Base-by-base conservation (phyloP, 345 rosid genomes). In the Lumnitzera littorea region DNA sequence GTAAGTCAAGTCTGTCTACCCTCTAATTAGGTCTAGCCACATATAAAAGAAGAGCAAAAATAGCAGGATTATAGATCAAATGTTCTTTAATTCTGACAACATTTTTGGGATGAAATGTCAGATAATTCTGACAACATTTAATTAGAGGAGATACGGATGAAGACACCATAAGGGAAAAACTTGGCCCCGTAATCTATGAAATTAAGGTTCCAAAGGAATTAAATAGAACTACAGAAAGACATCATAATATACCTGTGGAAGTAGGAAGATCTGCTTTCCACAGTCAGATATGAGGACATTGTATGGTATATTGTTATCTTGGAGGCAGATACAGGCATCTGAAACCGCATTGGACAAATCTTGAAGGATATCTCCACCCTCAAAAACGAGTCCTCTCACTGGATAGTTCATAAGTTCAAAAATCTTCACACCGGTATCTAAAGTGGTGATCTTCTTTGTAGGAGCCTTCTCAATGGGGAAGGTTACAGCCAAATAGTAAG, bases 401-500 rank as follows among this genome's bases (percentile, higher is more conserved):
- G 99, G 96, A 64, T 87, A 94, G 24, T 79, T 80, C 69, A 74
- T 15, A 27, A 90, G 91, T 67, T 80, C 84, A 13, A 82, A 87
- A 73, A 90, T 72, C 63, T 69, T 79, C 65, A 94, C 89, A 0
- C 79, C 91, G 60, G 51, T 55, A 51, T 69, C 69, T 48, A 77
- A 61, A 60, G 78, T 75, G 58, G 64, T 67, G 14, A 86, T 72
- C 77, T 77, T 75, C 80, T 73, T 68, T 13, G 87, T 77, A 55
- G 85, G 63, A 58, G 91, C 87, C 78, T 84, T 94, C 91, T 94
- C 99, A 10, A 94, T 80, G 0, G 99, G 96, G 60, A 94, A 90
- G 25, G 80, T 81, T 65, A 82, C 65, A 4, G 87, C 87, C 79
- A 89, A 62, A 69, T 82, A 92, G 69, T 92, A 92, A 52, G 98